phyloP scores from a whole-genome alignment of 2,329 filamentous ascomycete species.

The Colletotrichum spaethianum region DNA sequence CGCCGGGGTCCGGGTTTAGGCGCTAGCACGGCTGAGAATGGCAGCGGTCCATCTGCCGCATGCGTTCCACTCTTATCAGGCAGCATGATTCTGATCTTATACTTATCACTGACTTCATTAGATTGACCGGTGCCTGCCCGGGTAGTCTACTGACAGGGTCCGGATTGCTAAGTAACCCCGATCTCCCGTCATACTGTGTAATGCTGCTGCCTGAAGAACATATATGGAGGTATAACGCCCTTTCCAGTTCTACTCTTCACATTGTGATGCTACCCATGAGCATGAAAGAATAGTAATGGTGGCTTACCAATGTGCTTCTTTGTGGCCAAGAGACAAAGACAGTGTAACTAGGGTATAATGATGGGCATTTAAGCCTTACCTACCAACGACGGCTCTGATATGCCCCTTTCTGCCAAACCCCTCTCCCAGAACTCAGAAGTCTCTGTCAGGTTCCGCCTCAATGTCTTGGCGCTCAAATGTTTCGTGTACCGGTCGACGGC shows the following conservation, averaged over 20 bases:
- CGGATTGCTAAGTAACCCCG: too few species aligned
- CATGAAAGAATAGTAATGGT: not conserved
- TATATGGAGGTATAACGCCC: not conserved
- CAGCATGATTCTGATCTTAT: not conserved
- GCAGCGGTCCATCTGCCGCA: not conserved
- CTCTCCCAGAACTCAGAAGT: slow-evolving; percentile 22
- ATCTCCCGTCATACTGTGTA: too few species aligned
- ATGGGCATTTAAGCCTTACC: not conserved
- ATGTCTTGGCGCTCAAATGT: slow-evolving; percentile 31
- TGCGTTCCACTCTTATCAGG: not conserved
- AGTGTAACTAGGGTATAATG: not conserved
- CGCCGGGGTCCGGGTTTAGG: too few species aligned
- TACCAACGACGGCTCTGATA: not conserved
- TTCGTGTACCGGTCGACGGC: slow-evolving; percentile 34
- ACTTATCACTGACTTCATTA: not conserved
- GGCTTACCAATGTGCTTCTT: not conserved
- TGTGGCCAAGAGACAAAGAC: not conserved
- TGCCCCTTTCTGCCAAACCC: not conserved
- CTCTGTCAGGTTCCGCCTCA: slow-evolving; percentile 34
- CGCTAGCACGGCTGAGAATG: too few species aligned
- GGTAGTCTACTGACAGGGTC: not conserved
- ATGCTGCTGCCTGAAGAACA: not conserved
- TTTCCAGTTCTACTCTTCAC: too few species aligned
- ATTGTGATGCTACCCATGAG: too few species aligned
- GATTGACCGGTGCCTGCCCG: not conserved